A percentile compares a stretch with the other conserved stretches of the same genome.
These are phyloP conservation scores for Kazachstania sp. DNA, from an alignment of 1,139 yeast genomes.

Conservation along the genomic window DNA sequence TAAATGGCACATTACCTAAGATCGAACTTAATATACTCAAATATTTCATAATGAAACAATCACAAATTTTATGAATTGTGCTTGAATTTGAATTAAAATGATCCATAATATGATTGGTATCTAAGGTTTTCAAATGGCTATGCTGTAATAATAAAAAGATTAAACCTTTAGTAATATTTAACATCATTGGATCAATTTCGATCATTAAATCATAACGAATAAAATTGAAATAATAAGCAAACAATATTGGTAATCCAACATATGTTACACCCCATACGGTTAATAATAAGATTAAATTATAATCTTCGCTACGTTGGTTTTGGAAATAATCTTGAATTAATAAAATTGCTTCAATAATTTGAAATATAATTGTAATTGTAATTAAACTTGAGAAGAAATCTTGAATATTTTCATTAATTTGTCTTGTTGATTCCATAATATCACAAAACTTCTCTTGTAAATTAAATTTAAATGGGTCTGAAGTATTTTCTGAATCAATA, in stretches of 20 bases:
- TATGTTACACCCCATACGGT: constrained; percentile 18
- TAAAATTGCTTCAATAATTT: constrained; percentile 18
- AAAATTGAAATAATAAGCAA: constrained; percentile 27
- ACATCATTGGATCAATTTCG: constrained; percentile 28
- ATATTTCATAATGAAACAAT: constrained; percentile 6
- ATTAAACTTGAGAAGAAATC: constrained; percentile 25
- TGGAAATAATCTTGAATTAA: constrained; percentile 5
- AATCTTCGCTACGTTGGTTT: background rate
- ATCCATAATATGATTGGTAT: constrained; percentile 3
- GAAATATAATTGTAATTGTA: constrained; percentile 19
- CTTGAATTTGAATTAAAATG: background rate
- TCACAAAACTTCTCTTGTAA: constrained; percentile 22
- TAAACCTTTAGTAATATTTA: constrained; percentile 21
- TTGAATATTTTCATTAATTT: constrained; percentile 24
- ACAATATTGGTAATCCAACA: constrained; percentile 17
- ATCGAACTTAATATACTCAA: constrained; percentile 9
- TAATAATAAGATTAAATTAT: constrained; percentile 8
- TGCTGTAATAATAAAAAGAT: constrained; percentile 13
- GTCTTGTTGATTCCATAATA: constrained; percentile 14
- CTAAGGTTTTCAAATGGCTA: constrained; percentile 5
- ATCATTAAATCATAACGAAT: constrained; percentile 25
- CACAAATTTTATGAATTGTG: background rate
- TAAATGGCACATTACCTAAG: constrained; percentile 19
- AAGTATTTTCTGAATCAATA: too few species aligned
- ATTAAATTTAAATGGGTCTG: constrained; percentile 14